A percentile compares a stretch with the other conserved stretches of the same genome.
Conservation (phyloP, 805 yeast genomes). For the Ogataea dorogensis region DNA sequence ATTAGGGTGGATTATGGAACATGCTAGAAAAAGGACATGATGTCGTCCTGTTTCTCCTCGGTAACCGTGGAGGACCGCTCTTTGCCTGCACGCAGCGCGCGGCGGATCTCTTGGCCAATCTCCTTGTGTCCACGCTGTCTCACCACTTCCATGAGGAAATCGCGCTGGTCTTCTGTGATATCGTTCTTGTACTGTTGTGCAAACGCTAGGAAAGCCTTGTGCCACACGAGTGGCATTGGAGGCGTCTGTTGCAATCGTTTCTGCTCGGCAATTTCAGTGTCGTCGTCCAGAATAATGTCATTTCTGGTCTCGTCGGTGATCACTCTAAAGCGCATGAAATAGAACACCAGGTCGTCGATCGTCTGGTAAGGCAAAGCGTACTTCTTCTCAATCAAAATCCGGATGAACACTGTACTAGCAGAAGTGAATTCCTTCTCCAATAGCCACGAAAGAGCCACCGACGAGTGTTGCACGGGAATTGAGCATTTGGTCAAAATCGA, state of each 20-base stretch:
- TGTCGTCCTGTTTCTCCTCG: constrained; percentile 27
- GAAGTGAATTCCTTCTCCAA: constrained; percentile 82
- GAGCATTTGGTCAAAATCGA: constrained; percentile 87
- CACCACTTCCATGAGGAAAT: constrained; percentile 84
- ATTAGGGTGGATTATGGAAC: constrained; percentile 31
- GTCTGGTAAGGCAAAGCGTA: constrained; percentile 97
- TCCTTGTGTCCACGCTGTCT: constrained; percentile 86
- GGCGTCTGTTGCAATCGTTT: constrained; percentile 39
- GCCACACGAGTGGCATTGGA: constrained; percentile 93
- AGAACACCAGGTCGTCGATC: constrained; percentile 88
- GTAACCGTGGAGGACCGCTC: constrained; percentile 43
- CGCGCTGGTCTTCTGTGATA: constrained; percentile 98
- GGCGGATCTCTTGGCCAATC: constrained; percentile 90
- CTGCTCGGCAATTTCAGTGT: constrained; percentile 32
- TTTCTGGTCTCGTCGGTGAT: constrained; percentile 40
- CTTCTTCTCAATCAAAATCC: constrained; percentile 87
- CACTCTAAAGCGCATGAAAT: constrained; percentile 85
- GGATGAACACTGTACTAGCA: constrained; percentile 85
- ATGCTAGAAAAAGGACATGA: constrained; percentile 31
- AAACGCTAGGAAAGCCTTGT: constrained; percentile 89
- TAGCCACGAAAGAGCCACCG: constrained; percentile 88
- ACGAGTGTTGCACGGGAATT: constrained; percentile 91
- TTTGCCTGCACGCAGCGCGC: constrained; percentile 86
- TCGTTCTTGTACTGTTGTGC: constrained; percentile 97
- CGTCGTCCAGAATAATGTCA: constrained; percentile 25